Evolutionary conservation across 371 early-diverging fungal genomes (phyloP).

Genomic region (Rhizopus arrhizus): DNA sequence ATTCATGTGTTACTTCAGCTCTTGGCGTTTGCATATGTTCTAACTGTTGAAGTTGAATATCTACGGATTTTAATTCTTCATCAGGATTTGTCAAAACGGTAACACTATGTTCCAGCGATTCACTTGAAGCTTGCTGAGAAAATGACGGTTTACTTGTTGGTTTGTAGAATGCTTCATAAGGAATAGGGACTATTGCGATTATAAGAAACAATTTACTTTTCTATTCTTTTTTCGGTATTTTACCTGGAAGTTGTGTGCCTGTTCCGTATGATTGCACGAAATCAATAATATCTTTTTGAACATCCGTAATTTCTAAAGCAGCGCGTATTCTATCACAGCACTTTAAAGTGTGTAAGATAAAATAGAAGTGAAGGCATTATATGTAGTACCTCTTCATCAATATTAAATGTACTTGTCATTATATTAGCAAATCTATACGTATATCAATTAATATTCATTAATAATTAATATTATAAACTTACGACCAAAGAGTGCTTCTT

Average conservation of each 20-base stretch:
- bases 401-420: slow-evolving; percentile 46
- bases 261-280: slow-evolving; percentile 42
- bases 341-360: slow-evolving; percentile 17
- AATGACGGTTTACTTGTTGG: background rate
- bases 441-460: background rate
- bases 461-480: slow-evolving; percentile 16
- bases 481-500: slow-evolving; percentile 45
- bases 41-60: slow-evolving; percentile 30
- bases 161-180: slow-evolving; percentile 11
- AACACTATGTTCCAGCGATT: slow-evolving; percentile 4
- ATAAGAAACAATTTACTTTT: background rate
- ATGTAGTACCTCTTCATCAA: slow-evolving; percentile 46
- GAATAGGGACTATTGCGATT: slow-evolving; percentile 1
- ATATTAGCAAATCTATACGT: slow-evolving; percentile 46
- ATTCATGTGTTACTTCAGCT: background rate
- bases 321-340: slow-evolving; percentile 48
- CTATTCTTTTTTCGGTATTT: background rate
- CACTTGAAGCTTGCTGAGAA: background rate
- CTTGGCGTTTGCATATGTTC: slow-evolving; percentile 14
- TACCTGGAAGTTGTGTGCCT: slow-evolving; percentile 40
- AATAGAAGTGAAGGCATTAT: background rate
- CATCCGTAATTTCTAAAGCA: slow-evolving; percentile 43
- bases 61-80: slow-evolving; percentile 39
- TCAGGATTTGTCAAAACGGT: slow-evolving; percentile 34
- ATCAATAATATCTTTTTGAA: slow-evolving; percentile 36